Conservation (phyloP, 2,329 filamentous ascomycete species). For the Dactylellina drechsleri region DNA sequence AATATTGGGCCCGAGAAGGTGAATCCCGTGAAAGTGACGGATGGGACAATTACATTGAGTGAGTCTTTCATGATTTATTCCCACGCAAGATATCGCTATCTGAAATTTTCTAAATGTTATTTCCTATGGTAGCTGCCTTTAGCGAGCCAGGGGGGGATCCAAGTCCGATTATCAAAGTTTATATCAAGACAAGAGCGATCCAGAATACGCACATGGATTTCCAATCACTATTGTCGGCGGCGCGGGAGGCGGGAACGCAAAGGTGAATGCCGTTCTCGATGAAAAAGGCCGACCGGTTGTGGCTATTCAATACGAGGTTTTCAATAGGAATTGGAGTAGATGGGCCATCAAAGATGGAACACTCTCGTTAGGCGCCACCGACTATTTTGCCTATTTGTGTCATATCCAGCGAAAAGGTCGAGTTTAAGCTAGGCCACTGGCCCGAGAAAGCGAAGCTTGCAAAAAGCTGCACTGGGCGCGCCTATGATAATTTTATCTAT, state of each 20-base stretch:
- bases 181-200: constrained; percentile 21
- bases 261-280: constrained; percentile 33
- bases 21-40: constrained; percentile 10
- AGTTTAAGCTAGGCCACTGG: constrained; percentile 26
- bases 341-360: constrained; percentile 28
- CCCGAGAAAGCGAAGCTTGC: constrained; percentile 5
- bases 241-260: neutral
- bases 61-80: neutral
- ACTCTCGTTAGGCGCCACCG: constrained; percentile 21
- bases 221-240: constrained; percentile 22
- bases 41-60: neutral
- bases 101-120: neutral
- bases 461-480: neutral
- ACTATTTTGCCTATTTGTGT: constrained; percentile 45
- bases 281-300: constrained; percentile 13
- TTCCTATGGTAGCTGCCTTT: neutral
- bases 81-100: no score
- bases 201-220: constrained; percentile 14
- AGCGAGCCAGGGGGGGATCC: neutral
- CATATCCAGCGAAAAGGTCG: constrained; percentile 11
- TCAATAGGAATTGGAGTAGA: constrained; percentile 17
- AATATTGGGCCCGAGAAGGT: constrained; percentile 17
- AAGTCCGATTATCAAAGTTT: neutral
- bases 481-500: constrained; percentile 22
- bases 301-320: constrained; percentile 18